Evolutionary conservation across 441 rosid species (phyloP), one percentile per base, ranked within the genome.

Genomic region (Gossypium davidsonii): DNA sequence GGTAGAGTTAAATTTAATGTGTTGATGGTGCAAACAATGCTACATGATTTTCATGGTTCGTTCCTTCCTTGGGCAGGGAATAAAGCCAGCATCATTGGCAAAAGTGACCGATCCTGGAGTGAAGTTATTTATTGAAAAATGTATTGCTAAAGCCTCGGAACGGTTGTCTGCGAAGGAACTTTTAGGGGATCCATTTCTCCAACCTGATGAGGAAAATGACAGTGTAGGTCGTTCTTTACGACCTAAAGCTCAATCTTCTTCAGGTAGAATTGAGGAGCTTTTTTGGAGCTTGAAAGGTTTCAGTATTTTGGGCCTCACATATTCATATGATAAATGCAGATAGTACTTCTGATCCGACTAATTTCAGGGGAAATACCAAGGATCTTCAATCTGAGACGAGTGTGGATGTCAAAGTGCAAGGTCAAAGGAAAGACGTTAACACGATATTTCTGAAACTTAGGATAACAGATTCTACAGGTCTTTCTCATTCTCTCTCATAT

Each of bases 371-470:
- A 60, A 71, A 37, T 76, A 64, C 70, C 1, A 76, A 52, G 23
- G 87, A 83, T 75, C 64, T 76, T 48, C 53, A 80, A 37, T 64
- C 69, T 6, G 91, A 88, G 74, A 68, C 74, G 6, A 80, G 83
- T 18, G 75, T 82, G 71, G 97, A 87, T 73, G 83, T 94, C 74
- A 78, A 84, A 1, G 92, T 94, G 58, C 85, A 94, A 76, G 93
- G 98, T 66, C 94, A 94, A 71, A 89, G 88, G 81, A 92, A 81
- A 81, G 96, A 88, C 55, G 67, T 74, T 48, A 81, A 88, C 67
- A 94, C 94, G 31, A 88, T 92, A 80, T 91, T 92, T 76, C 85
- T 94, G 70, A 92, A 94, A 81, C 82, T 94, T 74, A 84, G 91
- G 21, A 92, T 94, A 79, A 77, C 88, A 18, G 96, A 94, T 77